Evolutionary conservation across 2,329 filamentous ascomycete species (phyloP), one percentile per base, ranked within the genome.

Genomic region (Didymella pomorum): DNA sequence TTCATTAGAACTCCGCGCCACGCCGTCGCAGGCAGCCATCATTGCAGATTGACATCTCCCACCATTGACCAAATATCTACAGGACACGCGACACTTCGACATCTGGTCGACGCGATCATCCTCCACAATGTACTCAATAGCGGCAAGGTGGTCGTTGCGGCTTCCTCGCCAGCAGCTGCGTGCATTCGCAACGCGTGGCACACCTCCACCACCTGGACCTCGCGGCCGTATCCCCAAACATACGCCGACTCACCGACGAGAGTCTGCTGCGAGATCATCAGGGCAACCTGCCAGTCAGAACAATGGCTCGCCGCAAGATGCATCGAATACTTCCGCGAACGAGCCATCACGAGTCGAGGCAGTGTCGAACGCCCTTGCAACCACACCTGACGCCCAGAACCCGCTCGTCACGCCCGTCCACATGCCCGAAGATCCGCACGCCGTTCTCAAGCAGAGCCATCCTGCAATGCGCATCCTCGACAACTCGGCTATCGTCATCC

Each of bases 401-500:
- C 82, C 79, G 31, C 81, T 89, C 23, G 75, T 87, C 37, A 79
- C 86, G 8, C 84, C 86, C 10, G 86, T 89, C 2, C 78, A 86
- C 63, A 84, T 88, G 25, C 85, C 86, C 14, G 82, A 87, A 73
- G 86, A 88, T 65, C 82, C 85, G 1, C 74, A 85, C 78, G 83
- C 79, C 45, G 80, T 88, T 2, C 82, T 89, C 25, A 86, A 83
- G 65, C 77, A 81, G 42, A 79, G 76, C 1, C 87, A 89, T 63
- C 86, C 86, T 0, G 85, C 86, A 1, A 80, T 82, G 52, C 78
- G 79, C 8, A 79, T 89, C 20, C 77, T 89, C 20, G 80, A 83
- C 42, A 87, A 89, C 67, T 87, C 86, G 2, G 82, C 84, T 9
- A 78, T 89, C 43, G 82, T 89, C 7, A 81, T 89, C 10, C 86